Evolutionary conservation across 1,284 basidiomycete genomes (phyloP), one percentile per base, ranked within the genome.

Genomic region (Irpex sp.): DNA sequence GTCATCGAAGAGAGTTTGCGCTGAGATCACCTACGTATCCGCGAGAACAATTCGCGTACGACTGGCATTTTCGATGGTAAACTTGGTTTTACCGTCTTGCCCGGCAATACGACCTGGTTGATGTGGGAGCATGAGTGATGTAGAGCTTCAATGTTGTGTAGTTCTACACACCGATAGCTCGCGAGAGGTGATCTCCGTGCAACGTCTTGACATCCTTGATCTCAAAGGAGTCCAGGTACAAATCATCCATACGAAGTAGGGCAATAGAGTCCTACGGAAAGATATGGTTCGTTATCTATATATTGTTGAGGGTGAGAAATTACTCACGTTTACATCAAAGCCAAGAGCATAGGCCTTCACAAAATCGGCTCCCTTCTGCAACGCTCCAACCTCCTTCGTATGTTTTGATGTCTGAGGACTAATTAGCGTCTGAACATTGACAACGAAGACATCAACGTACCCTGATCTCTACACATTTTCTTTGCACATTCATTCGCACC

Each of bases 151-250:
- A 4, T 37, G 11, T 11, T 55, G 51, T 38, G 34, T 26, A 60
- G 49, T 8, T n/a, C 31, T 6, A 55, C 8, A 7, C 61, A 90
- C 96, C 97, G 65, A 99, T 98, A 9, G 97, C 97, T 68, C 97
- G 90, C 15, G 93, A 92, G 9, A 99, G 81, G 75, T 99, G 97
- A 73, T 99, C 97, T 1, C 97, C 97, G 67, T 98, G 96, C 3
- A 99, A 82, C 0, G 95, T 97, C 79, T 99, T 99, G 64, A 99
- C 96, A 71, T 99, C 97, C 77, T 98, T 99, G 78, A 99, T 96
- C 78, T 99, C 95, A 71, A 98, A 98, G 0, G 96, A 96, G 74
- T 98, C 97, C 52, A 99, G 89, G 77, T 98, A 99, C 13, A 99
- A 84, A 75, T 99, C 97, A 74, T 99, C 97, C 71, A 99, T 79